Base-by-base conservation (phyloP, 176 grass and related monocot species). In the Oryza nivara region DNA sequence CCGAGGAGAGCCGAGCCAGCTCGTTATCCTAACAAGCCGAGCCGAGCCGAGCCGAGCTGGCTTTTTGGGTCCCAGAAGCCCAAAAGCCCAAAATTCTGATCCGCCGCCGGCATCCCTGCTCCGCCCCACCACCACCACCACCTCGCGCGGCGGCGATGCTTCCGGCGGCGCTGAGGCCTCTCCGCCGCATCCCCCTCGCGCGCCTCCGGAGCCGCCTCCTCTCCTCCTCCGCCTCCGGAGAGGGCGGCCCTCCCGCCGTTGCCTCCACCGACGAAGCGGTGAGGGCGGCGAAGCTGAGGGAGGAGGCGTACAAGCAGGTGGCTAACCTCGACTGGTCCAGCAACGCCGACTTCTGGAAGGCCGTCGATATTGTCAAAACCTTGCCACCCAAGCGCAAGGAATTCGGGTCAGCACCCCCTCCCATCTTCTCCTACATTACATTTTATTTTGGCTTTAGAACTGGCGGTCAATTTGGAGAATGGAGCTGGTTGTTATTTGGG, bases 341-440 rank as follows among this genome's bases (percentile, higher is more conserved):
- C 6, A 79, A 83, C 54, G 78, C 77, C 64, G 87, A 91, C 64
- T 89, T 88, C 72, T 85, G 82, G 77, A 87, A 65, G 34, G 92
- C 92, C 3, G 72, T 73, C 43, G 84, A 94, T 67, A 94, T 94
- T 71, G 49, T 94, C 40, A 84, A 78, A 60, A 91, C 71, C 30
- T 45, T 86, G 4, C 86, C 92, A 26, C 86, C 92, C 72, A 86
- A 86, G 80, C 80, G 63, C 68, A 92, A 86, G 70, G 81, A 92
- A 56, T 88, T 92, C 35, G 90, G 78, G 78, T 80, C 44, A 80
- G 65, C 78, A 67, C 73, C 26, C 67, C 40, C 47, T 44, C 35
- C 35, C 35, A 11, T 23, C 64, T 34, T 26, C 45, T 30, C 54
- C 5, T 72, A 54, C 30, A 32, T 32, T 36, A 36, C 35, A 14